phyloP scores from a whole-genome alignment of 192 early-diverging fungal genomes.

The Coemansia sp. region DNA sequence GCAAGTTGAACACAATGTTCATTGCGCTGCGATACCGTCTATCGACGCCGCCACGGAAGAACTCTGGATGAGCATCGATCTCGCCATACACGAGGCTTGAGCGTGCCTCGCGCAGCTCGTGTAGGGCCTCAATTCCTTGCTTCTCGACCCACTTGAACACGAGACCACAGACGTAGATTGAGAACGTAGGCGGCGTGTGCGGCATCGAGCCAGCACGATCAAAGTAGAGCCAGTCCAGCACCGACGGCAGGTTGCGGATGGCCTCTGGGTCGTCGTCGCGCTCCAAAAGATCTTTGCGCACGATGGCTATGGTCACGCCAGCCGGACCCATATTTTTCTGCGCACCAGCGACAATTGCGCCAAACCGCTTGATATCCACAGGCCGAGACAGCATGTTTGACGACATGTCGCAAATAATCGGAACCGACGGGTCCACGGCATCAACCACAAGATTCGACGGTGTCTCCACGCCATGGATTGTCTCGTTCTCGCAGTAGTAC shows the following conservation, averaged over 20 bases:
- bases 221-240: constrained; percentile 86
- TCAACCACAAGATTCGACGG: constrained; percentile 49
- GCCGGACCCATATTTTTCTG: constrained; percentile 96
- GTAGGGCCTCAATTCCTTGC: constrained; percentile 63
- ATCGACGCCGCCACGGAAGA: constrained; percentile 68
- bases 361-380: constrained; percentile 79
- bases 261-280: constrained; percentile 48
- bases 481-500: constrained; percentile 98
- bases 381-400: constrained; percentile 79
- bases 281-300: constrained; percentile 84
- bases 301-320: constrained; percentile 88
- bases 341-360: constrained; percentile 89
- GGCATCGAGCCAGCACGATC: constrained; percentile 82
- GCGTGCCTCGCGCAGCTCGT: constrained; percentile 68
- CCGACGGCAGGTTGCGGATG: constrained; percentile 60
- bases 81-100: constrained; percentile 66
- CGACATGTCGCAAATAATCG: constrained; percentile 89
- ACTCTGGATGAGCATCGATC: constrained; percentile 56
- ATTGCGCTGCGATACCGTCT: constrained; percentile 68
- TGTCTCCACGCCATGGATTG: constrained; percentile 91
- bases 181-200: constrained; percentile 95
- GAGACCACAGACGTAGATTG: constrained; percentile 86
- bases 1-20: constrained; percentile 88
- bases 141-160: constrained; percentile 81
- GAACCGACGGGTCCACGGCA: constrained; percentile 57